Conservation (phyloP, 805 yeast species). For the Monosporozyma solicola region DNA sequence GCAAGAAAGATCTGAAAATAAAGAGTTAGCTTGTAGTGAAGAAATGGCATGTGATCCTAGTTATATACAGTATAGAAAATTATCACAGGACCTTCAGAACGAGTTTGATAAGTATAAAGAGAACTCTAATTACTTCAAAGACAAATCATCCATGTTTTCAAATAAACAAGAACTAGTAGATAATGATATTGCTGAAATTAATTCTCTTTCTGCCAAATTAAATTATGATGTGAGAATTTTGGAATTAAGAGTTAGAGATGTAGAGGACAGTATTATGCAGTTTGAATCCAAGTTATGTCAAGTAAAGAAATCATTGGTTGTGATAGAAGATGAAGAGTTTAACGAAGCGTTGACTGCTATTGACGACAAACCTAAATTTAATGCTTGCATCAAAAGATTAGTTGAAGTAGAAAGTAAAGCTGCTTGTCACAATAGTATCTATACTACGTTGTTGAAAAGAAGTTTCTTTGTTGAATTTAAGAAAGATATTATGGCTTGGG, state of each 20-base stretch:
- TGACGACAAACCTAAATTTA: constrained; percentile 14
- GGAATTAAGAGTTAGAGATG: constrained; percentile 54
- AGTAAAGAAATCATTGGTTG: constrained; percentile 13
- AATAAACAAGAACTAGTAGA: constrained; percentile 29
- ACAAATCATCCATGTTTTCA: constrained; percentile 15
- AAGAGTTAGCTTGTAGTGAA: not conserved
- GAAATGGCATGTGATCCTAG: not conserved
- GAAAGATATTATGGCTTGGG: constrained; percentile 14
- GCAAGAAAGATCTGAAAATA: constrained; percentile 9
- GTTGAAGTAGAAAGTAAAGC: constrained; percentile 8
- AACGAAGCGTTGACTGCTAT: constrained; percentile 2
- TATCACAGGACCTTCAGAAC: not conserved
- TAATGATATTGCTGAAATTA: constrained; percentile 40
- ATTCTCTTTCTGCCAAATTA: constrained; percentile 49
- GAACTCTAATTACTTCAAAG: constrained; percentile 14
- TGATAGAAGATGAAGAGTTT: constrained; percentile 3
- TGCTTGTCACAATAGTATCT: constrained; percentile 15
- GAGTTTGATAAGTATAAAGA: constrained; percentile 3
- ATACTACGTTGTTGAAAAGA: constrained; percentile 8
- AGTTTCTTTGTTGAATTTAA: constrained; percentile 9
- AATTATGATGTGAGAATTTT: constrained; percentile 58
- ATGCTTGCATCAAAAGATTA: constrained; percentile 12
- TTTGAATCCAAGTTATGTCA: constrained; percentile 29
- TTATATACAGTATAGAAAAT: not conserved
- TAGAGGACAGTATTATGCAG: constrained; percentile 49